Percentiles rank a stretch among this genome's conserved stretches.
Conservation (phyloP, 495 filamentous ascomycete species). For the Penicillium cosmopolitanum region DNA sequence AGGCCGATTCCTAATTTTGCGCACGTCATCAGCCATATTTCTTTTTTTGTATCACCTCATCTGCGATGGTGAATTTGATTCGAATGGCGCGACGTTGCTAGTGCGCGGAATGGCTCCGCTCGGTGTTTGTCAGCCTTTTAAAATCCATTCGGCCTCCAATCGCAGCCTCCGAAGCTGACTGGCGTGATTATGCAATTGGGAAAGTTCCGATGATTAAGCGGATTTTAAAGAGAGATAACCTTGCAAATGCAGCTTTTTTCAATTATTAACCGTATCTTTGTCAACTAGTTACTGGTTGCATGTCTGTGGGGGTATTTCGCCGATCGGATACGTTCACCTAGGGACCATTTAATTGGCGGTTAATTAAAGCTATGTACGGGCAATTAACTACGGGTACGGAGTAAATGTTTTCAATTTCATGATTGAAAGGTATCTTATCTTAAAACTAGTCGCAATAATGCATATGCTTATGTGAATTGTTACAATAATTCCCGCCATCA, state of each 20-base stretch:
- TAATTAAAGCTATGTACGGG: too few relatives aligned
- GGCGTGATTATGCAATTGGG: not conserved
- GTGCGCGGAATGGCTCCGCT: not conserved
- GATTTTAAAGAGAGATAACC: too few relatives aligned
- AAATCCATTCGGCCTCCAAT: not conserved
- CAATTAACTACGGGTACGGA: too few relatives aligned
- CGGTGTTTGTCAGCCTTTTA: not conserved
- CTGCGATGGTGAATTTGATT: not conserved
- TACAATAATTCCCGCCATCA: not conserved
- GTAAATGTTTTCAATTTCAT: too few relatives aligned
- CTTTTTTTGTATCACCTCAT: conserved; percentile 3
- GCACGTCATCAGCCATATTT: not conserved
- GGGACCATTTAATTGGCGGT: too few relatives aligned
- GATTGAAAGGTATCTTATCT: too few relatives aligned
- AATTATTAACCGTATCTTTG: too few relatives aligned
- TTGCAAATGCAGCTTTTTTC: too few relatives aligned
- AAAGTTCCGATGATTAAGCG: not conserved
- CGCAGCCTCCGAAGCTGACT: not conserved
- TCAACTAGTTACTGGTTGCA: too few relatives aligned
- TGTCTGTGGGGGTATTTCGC: too few relatives aligned
- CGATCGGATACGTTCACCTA: too few relatives aligned
- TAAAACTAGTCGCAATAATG: too few relatives aligned
- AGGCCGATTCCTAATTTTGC: not conserved
- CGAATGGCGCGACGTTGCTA: not conserved
- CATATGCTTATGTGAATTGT: not conserved